Conservation (phyloP, 2,329 filamentous ascomycete genomes). For the Dactylellina parvicollis region DNA sequence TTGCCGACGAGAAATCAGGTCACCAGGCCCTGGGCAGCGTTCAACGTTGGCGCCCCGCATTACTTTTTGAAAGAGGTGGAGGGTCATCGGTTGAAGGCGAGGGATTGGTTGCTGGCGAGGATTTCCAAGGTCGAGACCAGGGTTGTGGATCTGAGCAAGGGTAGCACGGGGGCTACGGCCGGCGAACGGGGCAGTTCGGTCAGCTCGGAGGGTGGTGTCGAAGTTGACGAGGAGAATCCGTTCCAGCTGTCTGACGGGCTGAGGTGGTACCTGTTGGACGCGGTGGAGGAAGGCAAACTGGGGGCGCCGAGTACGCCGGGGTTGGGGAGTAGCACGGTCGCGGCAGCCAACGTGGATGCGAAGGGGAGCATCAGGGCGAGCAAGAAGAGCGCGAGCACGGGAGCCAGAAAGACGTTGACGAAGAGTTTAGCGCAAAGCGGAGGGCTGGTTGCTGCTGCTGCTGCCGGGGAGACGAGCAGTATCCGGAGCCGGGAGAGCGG, state of each 20-base stretch:
- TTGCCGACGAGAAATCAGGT: constrained; percentile 93
- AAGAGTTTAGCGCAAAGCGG: constrained; percentile 52
- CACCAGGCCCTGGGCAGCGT: constrained; percentile 95
- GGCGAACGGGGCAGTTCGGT: constrained; percentile 64
- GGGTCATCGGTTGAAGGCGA: constrained; percentile 79
- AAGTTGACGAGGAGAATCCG: constrained; percentile 77
- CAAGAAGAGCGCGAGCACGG: constrained; percentile 55
- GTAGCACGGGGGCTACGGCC: constrained; percentile 62
- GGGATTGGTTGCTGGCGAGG: constrained; percentile 96
- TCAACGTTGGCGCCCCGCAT: constrained; percentile 96
- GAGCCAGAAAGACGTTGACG: constrained; percentile 42
- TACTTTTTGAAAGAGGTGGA: constrained; percentile 97
- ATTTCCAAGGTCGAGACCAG: constrained; percentile 92
- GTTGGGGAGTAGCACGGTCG: constrained; percentile 89
- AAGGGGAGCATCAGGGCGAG: constrained; percentile 69
- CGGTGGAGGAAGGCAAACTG: constrained; percentile 83
- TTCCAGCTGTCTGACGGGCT: constrained; percentile 95
- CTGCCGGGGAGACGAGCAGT: constrained; percentile 43
- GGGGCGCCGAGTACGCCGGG: constrained; percentile 88
- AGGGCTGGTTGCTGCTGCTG: constrained; percentile 26
- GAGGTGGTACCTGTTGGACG: constrained; percentile 95
- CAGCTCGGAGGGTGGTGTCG: constrained; percentile 65
- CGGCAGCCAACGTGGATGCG: constrained; percentile 85
- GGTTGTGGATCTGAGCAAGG: constrained; percentile 86
- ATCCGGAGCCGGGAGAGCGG: constrained; percentile 48